Conservation (phyloP, 805 yeast species). For the Ogataea pignaliae region DNA sequence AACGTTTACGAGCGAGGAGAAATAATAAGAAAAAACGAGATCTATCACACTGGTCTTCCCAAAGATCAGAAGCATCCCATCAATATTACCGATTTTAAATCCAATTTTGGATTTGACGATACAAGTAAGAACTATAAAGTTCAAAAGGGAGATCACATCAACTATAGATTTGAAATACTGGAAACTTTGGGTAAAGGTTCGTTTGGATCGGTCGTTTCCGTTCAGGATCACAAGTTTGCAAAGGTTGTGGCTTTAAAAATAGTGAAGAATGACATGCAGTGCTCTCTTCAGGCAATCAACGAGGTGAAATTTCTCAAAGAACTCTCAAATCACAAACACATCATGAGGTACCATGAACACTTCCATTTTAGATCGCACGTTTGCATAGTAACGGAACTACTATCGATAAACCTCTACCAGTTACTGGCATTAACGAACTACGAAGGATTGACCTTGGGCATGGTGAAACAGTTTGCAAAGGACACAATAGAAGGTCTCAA, state of each 20-base stretch:
- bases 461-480: conserved; percentile 41
- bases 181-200: conserved; percentile 69
- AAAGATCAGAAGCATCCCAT: conserved; percentile 23
- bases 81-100: conserved; percentile 35
- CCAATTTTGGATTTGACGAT: conserved; percentile 74
- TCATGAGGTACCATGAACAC: conserved; percentile 60
- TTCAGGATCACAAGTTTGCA: conserved; percentile 60
- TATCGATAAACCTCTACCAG: conserved; percentile 65
- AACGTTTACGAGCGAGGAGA: conserved; percentile 61
- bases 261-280: conserved; percentile 65
- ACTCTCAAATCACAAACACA: conserved; percentile 34
- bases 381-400: conserved; percentile 72
- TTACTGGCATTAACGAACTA: conserved; percentile 45
- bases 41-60: conserved; percentile 47
- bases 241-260: conserved; percentile 68
- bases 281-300: conserved; percentile 73
- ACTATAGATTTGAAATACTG: conserved; percentile 64
- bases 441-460: conserved; percentile 41
- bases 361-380: conserved; percentile 79
- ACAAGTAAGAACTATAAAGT: conserved; percentile 55
- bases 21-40: conserved; percentile 40
- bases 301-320: conserved; percentile 66
- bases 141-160: conserved; percentile 62
- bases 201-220: conserved; percentile 73
- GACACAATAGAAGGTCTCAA: conserved; percentile 58